Evolutionary conservation across 129 eudicot species (phyloP).

Genomic region (Saussurea involucrata): DNA sequence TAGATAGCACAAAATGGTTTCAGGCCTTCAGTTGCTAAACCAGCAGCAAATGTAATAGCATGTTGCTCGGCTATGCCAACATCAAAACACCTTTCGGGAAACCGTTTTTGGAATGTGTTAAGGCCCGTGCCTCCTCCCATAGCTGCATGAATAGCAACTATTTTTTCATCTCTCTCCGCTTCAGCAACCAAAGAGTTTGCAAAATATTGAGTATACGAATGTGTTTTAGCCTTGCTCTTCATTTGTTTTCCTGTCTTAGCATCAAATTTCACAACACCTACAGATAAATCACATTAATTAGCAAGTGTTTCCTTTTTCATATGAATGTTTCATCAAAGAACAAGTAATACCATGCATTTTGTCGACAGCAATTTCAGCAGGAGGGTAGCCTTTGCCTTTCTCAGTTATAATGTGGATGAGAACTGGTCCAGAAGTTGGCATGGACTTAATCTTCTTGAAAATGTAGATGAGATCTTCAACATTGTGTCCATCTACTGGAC

Average conservation of each 20-base stretch:
- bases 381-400: conserved; percentile 78
- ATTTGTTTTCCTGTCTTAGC: conserved; percentile 47
- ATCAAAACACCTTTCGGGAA: conserved; percentile 55
- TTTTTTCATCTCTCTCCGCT: conserved; percentile 50
- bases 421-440: conserved; percentile 56
- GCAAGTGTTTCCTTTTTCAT: background rate
- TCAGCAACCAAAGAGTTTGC: conserved; percentile 60
- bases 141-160: conserved; percentile 72
- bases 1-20: conserved; percentile 72
- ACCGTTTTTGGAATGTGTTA: conserved; percentile 47
- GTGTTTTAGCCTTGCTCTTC: conserved; percentile 41
- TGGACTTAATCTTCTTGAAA: conserved; percentile 39
- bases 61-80: conserved; percentile 82
- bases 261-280: conserved; percentile 67
- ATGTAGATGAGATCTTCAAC: conserved; percentile 53
- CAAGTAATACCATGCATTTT: conserved; percentile 59
- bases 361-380: conserved; percentile 63
- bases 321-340: background rate
- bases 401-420: conserved; percentile 67
- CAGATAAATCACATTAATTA: conserved; percentile 1
- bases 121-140: conserved; percentile 87
- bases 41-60: conserved; percentile 71
- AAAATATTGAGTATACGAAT: conserved; percentile 60
- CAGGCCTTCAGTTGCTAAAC: conserved; percentile 67
- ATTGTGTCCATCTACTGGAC: conserved; percentile 75